Evolutionary conservation across 2,329 filamentous ascomycete genomes (phyloP), one percentile per base, ranked within the genome.

Genomic region (Ceratocystis ficicola): DNA sequence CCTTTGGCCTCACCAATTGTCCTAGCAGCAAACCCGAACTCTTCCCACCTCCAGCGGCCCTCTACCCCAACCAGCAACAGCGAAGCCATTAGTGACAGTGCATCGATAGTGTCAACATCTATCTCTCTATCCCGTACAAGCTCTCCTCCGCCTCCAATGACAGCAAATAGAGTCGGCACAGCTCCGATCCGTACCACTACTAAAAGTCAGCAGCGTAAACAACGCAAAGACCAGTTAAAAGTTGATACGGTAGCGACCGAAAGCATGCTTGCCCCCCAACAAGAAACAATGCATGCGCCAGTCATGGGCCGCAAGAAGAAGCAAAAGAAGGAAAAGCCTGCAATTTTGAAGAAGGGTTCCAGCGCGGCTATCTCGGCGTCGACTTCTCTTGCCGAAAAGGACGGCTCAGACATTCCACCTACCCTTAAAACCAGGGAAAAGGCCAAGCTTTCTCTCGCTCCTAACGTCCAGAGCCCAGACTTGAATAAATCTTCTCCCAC

Each of bases 291-390:
- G 12, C 81, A 83, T 69, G 89, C 85, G 6, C 89, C 90, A 0
- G 87, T 95, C 50, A 74, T 90, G 62, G 88, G 88, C 44, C 83
- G 89, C 64, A 91, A 91, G 79, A 93, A 90, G 79, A 94, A 93
- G 76, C 84, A 89, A 73, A 91, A 89, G 79, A 93, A 90, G 75
- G 85, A 87, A 70, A 86, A 83, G 71, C 74, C 74, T 15, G 44
- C 65, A 6, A 74, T 74, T 55, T 64, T 70, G 0, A 67, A 69
- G 59, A 65, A 68, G 62, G 55, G 66, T 20, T 46, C 62, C 41
- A 12, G 59, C 62, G n/a, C 72, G 70, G 61, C 50, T 68, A 32
- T 36, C 28, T 22, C 46, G 22, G 17, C 46, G 5, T 44, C 30
- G 17, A 30, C 3, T 55, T 50, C 30, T 3, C 20, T n/a, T 22